These are phyloP conservation scores for Hanseniaspora pseudoguilliermondii DNA, from an alignment of 805 yeast species.

Conservation along the genomic window DNA sequence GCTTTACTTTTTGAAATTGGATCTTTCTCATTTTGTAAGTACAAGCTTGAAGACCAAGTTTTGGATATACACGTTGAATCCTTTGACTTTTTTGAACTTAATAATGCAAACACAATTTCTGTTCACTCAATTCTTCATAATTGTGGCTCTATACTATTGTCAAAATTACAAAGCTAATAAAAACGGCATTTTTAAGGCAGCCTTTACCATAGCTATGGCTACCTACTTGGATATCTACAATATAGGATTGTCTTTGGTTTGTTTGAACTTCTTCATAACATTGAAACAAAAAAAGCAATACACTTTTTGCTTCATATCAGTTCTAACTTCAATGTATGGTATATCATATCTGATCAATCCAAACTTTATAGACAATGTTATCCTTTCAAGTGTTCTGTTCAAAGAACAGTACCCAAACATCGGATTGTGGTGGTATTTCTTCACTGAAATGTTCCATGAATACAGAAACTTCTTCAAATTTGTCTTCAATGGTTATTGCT, in stretches of 20 bases:
- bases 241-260: neutral
- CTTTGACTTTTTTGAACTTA: slow-evolving; percentile 56
- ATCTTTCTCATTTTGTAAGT: neutral
- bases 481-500: slow-evolving; percentile 65
- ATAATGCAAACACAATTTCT: slow-evolving; percentile 55
- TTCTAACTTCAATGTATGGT: neutral
- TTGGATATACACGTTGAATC: slow-evolving; percentile 63
- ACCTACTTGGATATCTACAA: slow-evolving; percentile 1
- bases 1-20: slow-evolving; percentile 12
- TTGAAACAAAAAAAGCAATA: neutral
- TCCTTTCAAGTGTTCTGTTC: neutral
- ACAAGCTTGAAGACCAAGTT: slow-evolving; percentile 37
- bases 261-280: neutral
- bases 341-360: neutral
- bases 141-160: slow-evolving; percentile 36
- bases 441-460: slow-evolving; percentile 86
- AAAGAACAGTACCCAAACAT: slow-evolving; percentile 47
- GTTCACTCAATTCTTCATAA: slow-evolving; percentile 46
- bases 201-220: neutral
- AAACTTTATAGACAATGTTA: neutral
- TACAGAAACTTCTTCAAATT: slow-evolving; percentile 73
- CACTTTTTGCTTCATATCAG: neutral
- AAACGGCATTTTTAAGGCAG: neutral
- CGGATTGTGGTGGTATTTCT: slow-evolving; percentile 98
- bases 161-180: slow-evolving; percentile 21